Evolutionary conservation across 2,329 filamentous ascomycete species (phyloP).

Genomic region (Lasiodiplodia gonubiensis): DNA sequence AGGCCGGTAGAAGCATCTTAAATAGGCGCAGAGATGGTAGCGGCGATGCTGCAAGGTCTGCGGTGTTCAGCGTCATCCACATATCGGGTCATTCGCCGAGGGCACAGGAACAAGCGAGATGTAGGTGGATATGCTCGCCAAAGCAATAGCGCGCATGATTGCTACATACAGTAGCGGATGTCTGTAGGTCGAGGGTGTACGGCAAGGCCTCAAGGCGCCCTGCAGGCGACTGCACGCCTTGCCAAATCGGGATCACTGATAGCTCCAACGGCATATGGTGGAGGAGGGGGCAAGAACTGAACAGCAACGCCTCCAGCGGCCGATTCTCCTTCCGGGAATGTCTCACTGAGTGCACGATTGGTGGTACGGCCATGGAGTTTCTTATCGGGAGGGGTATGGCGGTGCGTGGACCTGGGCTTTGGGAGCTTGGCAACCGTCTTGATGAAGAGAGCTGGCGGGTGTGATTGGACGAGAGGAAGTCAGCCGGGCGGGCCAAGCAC

Average conservation of each 20-base stretch:
- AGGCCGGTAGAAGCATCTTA: slow-evolving; percentile 6
- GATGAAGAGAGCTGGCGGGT: not conserved
- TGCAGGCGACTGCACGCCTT: slow-evolving; percentile 5
- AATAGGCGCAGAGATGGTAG: slow-evolving; percentile 3
- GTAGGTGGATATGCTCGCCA: slow-evolving; percentile 9
- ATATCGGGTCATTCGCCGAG: slow-evolving; percentile 26
- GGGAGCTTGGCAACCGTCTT: slow-evolving; percentile 8
- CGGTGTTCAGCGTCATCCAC: slow-evolving; percentile 5
- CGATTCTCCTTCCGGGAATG: not conserved
- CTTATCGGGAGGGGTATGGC: slow-evolving; percentile 12
- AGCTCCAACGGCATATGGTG: not conserved
- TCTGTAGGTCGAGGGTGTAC: slow-evolving; percentile 7
- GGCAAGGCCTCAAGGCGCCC: slow-evolving; percentile 15
- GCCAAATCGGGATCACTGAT: not conserved
- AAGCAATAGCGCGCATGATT: slow-evolving; percentile 22
- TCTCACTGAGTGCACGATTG: not conserved
- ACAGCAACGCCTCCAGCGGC: not conserved
- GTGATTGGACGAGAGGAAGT: slow-evolving; percentile 21
- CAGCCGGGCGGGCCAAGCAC: slow-evolving; percentile 23
- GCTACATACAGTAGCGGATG: slow-evolving; percentile 6
- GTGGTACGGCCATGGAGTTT: not conserved
- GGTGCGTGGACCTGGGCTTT: slow-evolving; percentile 1
- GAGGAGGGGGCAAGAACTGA: not conserved
- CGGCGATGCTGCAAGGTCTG: slow-evolving; percentile 13
- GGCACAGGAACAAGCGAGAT: slow-evolving; percentile 7